Conservation (phyloP, 257 asterid species). For the Solanum microdontum region DNA sequence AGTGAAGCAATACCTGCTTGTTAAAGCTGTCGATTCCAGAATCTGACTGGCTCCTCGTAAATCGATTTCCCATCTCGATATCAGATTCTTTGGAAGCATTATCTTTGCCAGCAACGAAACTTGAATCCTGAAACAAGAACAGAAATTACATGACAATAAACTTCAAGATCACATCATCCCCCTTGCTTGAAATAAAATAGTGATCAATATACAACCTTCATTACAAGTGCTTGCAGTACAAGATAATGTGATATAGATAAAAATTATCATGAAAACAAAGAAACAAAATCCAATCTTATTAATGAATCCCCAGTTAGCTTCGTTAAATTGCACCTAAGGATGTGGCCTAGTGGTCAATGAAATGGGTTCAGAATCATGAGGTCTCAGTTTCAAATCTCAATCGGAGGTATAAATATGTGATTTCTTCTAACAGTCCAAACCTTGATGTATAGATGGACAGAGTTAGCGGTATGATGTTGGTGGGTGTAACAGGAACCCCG, state of each 20-base stretch:
- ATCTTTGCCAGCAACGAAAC: constrained; percentile 33
- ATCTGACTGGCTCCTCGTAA: constrained; percentile 55
- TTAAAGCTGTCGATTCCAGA: constrained; percentile 61
- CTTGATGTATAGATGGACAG: not conserved
- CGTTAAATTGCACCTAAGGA: not conserved
- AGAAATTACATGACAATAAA: not conserved
- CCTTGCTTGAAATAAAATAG: not conserved
- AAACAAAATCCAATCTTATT: not conserved
- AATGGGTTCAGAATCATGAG: not conserved
- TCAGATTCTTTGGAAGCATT: constrained; percentile 33
- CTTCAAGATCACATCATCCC: not conserved
- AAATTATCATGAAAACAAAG: not conserved
- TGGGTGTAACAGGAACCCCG: not conserved
- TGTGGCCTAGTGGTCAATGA: not conserved
- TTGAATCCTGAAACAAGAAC: constrained; percentile 41
- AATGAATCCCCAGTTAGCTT: not conserved
- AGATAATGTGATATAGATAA: not conserved
- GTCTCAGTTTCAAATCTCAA: not conserved
- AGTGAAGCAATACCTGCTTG: constrained; percentile 39
- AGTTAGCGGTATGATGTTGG: not conserved
- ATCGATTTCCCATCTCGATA: constrained; percentile 61
- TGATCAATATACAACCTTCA: not conserved
- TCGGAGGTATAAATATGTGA: not conserved
- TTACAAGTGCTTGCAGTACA: not conserved
- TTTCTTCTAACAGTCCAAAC: not conserved